A percentile compares a stretch with the other conserved stretches of the same genome.
phyloP scores from a whole-genome alignment of 768 basidiomycete species.

The Amanita exitialis region DNA sequence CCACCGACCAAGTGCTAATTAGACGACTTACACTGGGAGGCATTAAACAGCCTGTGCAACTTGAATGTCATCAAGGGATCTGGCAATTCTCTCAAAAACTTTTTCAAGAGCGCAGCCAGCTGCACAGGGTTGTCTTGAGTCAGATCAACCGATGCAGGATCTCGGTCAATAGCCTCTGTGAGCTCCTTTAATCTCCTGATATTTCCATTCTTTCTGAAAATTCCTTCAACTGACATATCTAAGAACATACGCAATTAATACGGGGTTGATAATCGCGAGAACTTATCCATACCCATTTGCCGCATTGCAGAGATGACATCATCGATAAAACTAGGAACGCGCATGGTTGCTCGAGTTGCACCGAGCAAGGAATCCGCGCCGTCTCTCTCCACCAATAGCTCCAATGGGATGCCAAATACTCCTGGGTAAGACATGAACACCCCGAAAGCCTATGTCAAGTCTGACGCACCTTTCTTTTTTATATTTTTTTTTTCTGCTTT shows the following conservation, averaged over 20 bases:
- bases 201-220: conserved; percentile 97
- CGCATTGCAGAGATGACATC: conserved; percentile 98
- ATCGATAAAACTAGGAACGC: conserved; percentile 96
- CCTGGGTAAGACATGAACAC: conserved; percentile 34
- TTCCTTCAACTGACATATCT: conserved; percentile 99
- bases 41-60: conserved; percentile 80
- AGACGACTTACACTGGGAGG: conserved; percentile 67
- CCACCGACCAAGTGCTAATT: not conserved
- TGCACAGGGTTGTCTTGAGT: conserved; percentile 95
- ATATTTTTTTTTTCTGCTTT: conserved; percentile 89
- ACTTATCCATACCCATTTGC: conserved; percentile 77
- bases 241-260: conserved; percentile 7
- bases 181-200: conserved; percentile 88
- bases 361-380: conserved; percentile 94
- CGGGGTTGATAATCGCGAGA: not conserved
- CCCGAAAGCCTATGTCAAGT: conserved; percentile 1
- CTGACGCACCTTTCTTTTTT: conserved; percentile 68
- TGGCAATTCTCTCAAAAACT: conserved; percentile 92
- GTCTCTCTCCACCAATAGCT: conserved; percentile 86
- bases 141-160: conserved; percentile 84
- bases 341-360: conserved; percentile 71
- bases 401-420: conserved; percentile 89
- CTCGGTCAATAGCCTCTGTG: conserved; percentile 90
- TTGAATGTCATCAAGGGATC: conserved; percentile 96
- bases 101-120: conserved; percentile 92